Conservation (phyloP, 2,329 filamentous ascomycete genomes). For the Fusarium sp. region DNA sequence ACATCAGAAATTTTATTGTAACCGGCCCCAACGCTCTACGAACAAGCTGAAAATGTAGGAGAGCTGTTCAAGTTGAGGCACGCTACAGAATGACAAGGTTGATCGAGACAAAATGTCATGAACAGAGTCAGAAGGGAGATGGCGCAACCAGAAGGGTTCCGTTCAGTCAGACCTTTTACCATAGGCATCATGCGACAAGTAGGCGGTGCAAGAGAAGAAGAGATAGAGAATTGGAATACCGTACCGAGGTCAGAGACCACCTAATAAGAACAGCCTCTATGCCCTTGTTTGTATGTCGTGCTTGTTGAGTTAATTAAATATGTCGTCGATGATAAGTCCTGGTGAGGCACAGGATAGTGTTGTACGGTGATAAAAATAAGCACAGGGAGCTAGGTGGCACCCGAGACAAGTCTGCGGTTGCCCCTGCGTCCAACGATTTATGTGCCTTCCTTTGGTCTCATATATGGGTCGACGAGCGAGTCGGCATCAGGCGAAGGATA, state of each 20-base stretch:
- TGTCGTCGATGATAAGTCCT: not conserved
- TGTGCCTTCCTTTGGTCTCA: slow-evolving; percentile 2
- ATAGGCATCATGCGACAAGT: slow-evolving; percentile 64
- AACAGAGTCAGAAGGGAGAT: slow-evolving; percentile 37
- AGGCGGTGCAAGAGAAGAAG: not conserved
- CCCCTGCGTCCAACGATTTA: not conserved
- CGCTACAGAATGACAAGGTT: slow-evolving; percentile 28
- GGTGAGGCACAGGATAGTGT: not conserved
- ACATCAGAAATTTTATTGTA: slow-evolving; percentile 47
- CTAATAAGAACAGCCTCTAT: slow-evolving; percentile 1
- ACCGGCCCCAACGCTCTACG: slow-evolving; percentile 32
- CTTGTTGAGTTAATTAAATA: not conserved
- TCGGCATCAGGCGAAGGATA: not conserved
- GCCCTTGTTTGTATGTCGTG: not conserved
- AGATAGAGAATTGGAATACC: slow-evolving; percentile 11
- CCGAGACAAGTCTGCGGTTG: slow-evolving; percentile 8
- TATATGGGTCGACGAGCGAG: not conserved
- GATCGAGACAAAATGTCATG: slow-evolving; percentile 26
- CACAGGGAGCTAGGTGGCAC: slow-evolving; percentile 2
- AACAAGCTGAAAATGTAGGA: slow-evolving; percentile 27
- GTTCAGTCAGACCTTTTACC: slow-evolving; percentile 75
- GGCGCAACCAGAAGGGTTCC: slow-evolving; percentile 61
- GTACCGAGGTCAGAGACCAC: slow-evolving; percentile 28
- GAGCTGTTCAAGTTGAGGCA: slow-evolving; percentile 19
- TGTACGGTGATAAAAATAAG: not conserved